These are phyloP conservation scores for Spizellomyces sp. DNA, from an alignment of 192 early-diverging fungal genomes.

Conservation along the genomic window DNA sequence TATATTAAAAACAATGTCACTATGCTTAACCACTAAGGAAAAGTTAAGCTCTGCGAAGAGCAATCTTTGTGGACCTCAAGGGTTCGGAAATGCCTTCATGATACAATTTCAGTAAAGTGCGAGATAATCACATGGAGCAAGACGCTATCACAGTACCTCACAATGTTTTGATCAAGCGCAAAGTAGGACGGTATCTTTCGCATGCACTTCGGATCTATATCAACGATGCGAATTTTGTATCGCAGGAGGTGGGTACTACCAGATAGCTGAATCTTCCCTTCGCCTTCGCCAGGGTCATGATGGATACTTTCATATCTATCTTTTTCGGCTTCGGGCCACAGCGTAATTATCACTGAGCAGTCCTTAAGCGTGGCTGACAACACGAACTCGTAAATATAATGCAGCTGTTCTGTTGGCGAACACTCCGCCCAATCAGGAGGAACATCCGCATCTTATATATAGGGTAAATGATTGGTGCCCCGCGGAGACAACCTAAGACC, in stretches of 20 bases:
- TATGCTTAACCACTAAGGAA: no score
- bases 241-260: slow-evolving; percentile 1
- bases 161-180: slow-evolving; percentile 58
- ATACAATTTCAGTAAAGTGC: no score
- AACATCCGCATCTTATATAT: no score
- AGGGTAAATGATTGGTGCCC: no score
- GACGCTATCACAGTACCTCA: slow-evolving; percentile 20
- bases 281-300: neutral
- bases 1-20: no score
- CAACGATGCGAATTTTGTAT: slow-evolving; percentile 63
- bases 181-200: slow-evolving; percentile 58
- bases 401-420: slow-evolving; percentile 25
- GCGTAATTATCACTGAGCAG: slow-evolving; percentile 68
- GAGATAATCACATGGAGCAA: no score
- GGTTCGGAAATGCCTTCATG: no score
- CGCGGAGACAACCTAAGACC: no score
- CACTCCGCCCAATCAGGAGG: no score
- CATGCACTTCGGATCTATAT: slow-evolving; percentile 73
- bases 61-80: no score
- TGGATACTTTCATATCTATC: no score
- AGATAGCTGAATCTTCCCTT: neutral
- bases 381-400: slow-evolving; percentile 65
- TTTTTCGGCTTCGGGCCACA: slow-evolving; percentile 23
- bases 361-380: slow-evolving; percentile 78
- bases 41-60: no score